Conservation (phyloP, 2,329 filamentous ascomycete species). For the Gaeumannomyces tritici region DNA sequence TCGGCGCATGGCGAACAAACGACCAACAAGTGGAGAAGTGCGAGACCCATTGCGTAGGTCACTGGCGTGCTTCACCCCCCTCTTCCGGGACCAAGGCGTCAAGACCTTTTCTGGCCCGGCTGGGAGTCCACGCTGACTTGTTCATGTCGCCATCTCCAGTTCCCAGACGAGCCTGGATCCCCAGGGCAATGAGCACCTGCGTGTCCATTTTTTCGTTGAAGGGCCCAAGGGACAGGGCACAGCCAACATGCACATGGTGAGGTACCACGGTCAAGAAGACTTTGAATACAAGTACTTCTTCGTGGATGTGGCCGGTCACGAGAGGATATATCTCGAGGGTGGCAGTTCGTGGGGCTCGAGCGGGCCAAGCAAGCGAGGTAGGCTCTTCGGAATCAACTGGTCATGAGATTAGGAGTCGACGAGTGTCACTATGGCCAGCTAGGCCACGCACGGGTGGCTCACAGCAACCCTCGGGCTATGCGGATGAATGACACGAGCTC, state of each 20-base stretch:
- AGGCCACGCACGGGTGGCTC: no score
- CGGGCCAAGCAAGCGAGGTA: slow-evolving; percentile 24
- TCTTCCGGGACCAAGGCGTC: no score
- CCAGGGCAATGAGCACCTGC: slow-evolving; percentile 68
- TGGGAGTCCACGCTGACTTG: slow-evolving; percentile 5
- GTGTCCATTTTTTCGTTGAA: slow-evolving; percentile 81
- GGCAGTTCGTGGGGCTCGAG: slow-evolving; percentile 31
- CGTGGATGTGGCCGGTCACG: slow-evolving; percentile 66
- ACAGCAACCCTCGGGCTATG: no score
- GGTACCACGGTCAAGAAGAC: slow-evolving; percentile 51
- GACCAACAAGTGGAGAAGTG: slow-evolving; percentile 68
- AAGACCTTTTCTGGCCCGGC: slow-evolving; percentile 1
- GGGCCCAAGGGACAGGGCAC: slow-evolving; percentile 65
- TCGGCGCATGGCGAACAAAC: slow-evolving; percentile 74
- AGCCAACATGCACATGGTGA: slow-evolving; percentile 71
- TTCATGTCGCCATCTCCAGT: slow-evolving; percentile 25
- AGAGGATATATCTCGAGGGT: slow-evolving; percentile 57
- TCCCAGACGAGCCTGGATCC: slow-evolving; percentile 61
- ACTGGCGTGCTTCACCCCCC: not conserved
- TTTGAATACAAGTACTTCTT: slow-evolving; percentile 74
- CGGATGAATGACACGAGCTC: no score
- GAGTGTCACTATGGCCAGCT: no score
- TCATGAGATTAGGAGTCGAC: slow-evolving; percentile 6
- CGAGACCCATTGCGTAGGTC: slow-evolving; percentile 49
- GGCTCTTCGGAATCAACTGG: slow-evolving; percentile 56